Evolutionary conservation across 2,329 filamentous ascomycete genomes (phyloP).

Genomic region (Myriosclerotinia curreyana): DNA sequence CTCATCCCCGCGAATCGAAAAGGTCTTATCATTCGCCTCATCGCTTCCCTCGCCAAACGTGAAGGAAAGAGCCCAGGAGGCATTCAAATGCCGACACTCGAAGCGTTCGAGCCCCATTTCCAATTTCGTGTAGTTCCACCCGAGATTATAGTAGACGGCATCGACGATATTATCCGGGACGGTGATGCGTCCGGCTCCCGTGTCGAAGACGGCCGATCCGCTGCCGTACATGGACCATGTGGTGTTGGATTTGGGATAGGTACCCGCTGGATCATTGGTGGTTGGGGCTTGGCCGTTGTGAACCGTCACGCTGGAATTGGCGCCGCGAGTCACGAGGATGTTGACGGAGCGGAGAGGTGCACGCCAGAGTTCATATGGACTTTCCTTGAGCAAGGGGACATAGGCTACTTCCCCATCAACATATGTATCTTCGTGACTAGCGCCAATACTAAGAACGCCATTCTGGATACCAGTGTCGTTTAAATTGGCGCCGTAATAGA

Average conservation of each 20-base stretch:
- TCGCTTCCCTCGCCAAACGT: background rate
- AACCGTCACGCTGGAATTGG: background rate
- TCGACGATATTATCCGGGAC: background rate
- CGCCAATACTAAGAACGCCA: slow-evolving; percentile 15
- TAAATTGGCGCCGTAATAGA: slow-evolving; percentile 13
- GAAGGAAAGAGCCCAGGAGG: slow-evolving; percentile 13
- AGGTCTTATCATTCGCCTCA: background rate
- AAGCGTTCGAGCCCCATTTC: background rate
- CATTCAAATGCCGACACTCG: slow-evolving; percentile 5
- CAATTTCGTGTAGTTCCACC: slow-evolving; percentile 4
- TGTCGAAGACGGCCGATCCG: slow-evolving; percentile 13
- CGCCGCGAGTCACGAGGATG: background rate
- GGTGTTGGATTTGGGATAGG: background rate
- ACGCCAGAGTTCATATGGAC: slow-evolving; percentile 7
- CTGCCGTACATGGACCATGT: background rate
- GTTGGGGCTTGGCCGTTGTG: background rate
- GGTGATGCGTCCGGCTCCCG: slow-evolving; percentile 9
- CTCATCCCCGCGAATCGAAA: slow-evolving; percentile 9
- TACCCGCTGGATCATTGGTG: background rate
- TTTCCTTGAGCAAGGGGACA: background rate
- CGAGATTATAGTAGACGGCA: slow-evolving; percentile 1
- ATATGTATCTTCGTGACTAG: slow-evolving; percentile 10
- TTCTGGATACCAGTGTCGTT: background rate
- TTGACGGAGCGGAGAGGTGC: background rate
- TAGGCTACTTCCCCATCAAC: slow-evolving; percentile 15